Conservation (phyloP, 192 early-diverging fungal species). For the Piromyces sp. region DNA sequence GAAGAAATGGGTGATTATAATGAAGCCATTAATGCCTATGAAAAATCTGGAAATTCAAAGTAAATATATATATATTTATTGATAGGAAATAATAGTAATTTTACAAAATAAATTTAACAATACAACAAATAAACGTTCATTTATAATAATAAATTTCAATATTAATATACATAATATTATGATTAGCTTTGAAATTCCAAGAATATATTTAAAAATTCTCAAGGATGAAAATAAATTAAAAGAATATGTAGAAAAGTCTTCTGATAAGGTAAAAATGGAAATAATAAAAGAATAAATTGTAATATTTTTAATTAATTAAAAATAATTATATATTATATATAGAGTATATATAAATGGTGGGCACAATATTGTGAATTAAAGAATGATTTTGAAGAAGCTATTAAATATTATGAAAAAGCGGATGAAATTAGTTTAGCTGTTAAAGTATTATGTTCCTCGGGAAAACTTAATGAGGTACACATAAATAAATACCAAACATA, state of each 20-base stretch:
- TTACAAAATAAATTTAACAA: too few species aligned
- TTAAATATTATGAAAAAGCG: conserved; percentile 23
- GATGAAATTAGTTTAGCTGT: conserved; percentile 24
- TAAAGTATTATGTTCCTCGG: conserved; percentile 20
- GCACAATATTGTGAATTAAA: conserved; percentile 29
- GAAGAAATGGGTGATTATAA: conserved; percentile 21
- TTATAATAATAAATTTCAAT: too few species aligned
- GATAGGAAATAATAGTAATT: too few species aligned
- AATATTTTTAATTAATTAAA: too few species aligned
- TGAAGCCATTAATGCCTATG: conserved; percentile 31
- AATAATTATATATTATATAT: too few species aligned
- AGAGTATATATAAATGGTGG: conserved; percentile 28
- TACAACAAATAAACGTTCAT: too few species aligned
- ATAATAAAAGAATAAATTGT: too few species aligned
- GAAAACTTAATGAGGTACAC: conserved; percentile 19
- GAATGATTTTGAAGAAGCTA: conserved; percentile 14
- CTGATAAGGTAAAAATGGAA: not conserved
- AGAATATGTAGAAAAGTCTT: conserved; percentile 11
- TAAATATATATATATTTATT: not conserved
- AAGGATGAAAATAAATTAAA: conserved; percentile 8
- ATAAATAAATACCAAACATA: not conserved
- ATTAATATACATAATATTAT: not conserved
- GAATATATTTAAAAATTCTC: conserved; percentile 5
- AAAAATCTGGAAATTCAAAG: conserved; percentile 14
- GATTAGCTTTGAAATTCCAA: conserved; percentile 11